These are phyloP conservation scores for Lentinula sp. DNA, from an alignment of 768 basidiomycete species.

Conservation along the genomic window DNA sequence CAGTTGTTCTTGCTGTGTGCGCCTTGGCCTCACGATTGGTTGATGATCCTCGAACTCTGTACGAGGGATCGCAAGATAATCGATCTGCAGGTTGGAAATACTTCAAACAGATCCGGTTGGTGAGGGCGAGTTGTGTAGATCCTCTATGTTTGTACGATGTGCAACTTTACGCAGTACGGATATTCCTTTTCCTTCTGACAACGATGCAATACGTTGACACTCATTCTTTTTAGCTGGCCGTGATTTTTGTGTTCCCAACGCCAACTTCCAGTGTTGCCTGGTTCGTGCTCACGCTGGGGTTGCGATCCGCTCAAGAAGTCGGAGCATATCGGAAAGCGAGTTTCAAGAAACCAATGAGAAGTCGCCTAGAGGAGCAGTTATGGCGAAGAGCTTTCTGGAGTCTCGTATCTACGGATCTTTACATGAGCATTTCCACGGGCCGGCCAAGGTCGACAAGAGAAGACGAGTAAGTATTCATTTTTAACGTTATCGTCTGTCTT, in stretches of 20 bases:
- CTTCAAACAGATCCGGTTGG: constrained; percentile 32
- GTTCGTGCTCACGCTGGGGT: constrained; percentile 29
- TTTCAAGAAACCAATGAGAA: neutral
- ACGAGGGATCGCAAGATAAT: constrained; percentile 22
- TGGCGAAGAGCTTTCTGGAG: constrained; percentile 42
- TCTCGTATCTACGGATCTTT: constrained; percentile 11
- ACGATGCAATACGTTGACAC: constrained; percentile 14
- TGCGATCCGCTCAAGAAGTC: constrained; percentile 38
- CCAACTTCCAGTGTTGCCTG: constrained; percentile 23
- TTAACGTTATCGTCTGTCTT: constrained; percentile 14
- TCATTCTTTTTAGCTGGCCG: constrained; percentile 22
- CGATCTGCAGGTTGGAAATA: constrained; percentile 37
- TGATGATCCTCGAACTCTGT: constrained; percentile 34
- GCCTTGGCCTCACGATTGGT: constrained; percentile 39
- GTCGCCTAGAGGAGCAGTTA: constrained; percentile 38
- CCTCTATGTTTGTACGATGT: constrained; percentile 31
- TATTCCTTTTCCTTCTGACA: constrained; percentile 6
- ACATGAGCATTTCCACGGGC: constrained; percentile 28
- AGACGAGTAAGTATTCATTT: constrained; percentile 33
- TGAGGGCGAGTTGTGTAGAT: constrained; percentile 24
- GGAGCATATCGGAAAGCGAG: constrained; percentile 35
- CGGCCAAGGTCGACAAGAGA: constrained; percentile 47
- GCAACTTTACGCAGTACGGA: constrained; percentile 26
- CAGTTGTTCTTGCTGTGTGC: constrained; percentile 39
- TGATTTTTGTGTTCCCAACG: constrained; percentile 25